Conservation (phyloP, 352 stramenopile species). For the Globisporangium megalacanthum region DNA sequence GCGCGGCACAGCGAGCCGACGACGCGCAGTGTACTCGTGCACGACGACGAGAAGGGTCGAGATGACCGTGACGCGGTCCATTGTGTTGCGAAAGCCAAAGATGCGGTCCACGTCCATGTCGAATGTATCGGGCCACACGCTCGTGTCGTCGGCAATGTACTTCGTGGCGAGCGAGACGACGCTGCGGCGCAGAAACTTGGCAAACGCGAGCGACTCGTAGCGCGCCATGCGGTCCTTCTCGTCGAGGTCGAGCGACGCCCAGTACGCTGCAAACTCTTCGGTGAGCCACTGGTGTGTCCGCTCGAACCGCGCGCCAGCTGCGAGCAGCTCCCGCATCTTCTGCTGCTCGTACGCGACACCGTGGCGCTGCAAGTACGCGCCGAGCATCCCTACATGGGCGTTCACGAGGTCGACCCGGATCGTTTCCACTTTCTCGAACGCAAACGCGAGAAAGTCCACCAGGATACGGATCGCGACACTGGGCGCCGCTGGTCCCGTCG, state of each 20-base stretch:
- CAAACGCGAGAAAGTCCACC: conserved; percentile 63
- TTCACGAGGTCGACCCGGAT: conserved; percentile 61
- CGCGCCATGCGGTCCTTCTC: conserved; percentile 20
- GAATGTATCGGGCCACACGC: conserved; percentile 67
- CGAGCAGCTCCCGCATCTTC: conserved; percentile 30
- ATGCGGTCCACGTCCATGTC: conserved; percentile 48
- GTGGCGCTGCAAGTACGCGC: conserved; percentile 48
- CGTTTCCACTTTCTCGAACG: conserved; percentile 57
- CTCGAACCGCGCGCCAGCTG: conserved; percentile 19
- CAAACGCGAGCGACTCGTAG: conserved; percentile 31
- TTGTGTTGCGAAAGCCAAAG: conserved; percentile 38
- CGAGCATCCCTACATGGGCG: conserved; percentile 44
- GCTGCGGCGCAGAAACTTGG: conserved; percentile 35
- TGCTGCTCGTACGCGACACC: conserved; percentile 64
- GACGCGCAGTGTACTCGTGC: conserved; percentile 46
- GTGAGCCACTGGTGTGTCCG: conserved; percentile 49
- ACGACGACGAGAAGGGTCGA: conserved; percentile 52
- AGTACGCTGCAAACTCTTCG: conserved; percentile 28
- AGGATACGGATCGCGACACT: conserved; percentile 24
- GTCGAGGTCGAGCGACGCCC: conserved; percentile 16
- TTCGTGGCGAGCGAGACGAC: conserved; percentile 44
- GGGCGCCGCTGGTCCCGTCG: conserved; percentile 1
- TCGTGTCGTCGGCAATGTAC: conserved; percentile 38
- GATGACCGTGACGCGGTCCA: conserved; percentile 56
- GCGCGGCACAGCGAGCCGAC: conserved; percentile 15